A percentile compares a stretch with the other conserved stretches of the same genome.
Conservation (phyloP, 2,329 filamentous ascomycete genomes). For the Rasamsonia emersonii region DNA sequence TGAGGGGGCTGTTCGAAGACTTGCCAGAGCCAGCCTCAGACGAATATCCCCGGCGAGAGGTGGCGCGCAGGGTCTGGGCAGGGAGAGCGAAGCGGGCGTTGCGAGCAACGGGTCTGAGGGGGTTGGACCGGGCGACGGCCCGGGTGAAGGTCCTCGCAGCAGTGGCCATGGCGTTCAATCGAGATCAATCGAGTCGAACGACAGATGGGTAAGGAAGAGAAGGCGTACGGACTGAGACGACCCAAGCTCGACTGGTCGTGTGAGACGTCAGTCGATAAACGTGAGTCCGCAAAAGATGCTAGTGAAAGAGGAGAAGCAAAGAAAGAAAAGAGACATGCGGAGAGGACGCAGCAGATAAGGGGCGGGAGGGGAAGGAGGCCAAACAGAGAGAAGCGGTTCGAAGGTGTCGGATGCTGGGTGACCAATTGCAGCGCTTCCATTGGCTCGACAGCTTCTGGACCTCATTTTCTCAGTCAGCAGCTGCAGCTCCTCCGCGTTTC, state of each 20-base stretch:
- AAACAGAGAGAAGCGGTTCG: neutral
- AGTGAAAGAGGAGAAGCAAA: neutral
- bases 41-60: slow-evolving; percentile 71
- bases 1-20: slow-evolving; percentile 42
- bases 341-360: neutral
- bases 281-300: neutral
- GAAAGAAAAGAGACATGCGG: neutral
- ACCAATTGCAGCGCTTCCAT: slow-evolving; percentile 2
- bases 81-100: slow-evolving; percentile 50
- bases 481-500: too few species aligned
- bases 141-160: slow-evolving; percentile 23
- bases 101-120: slow-evolving; percentile 37
- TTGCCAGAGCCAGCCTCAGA: slow-evolving; percentile 52
- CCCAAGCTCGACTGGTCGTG: neutral
- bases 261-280: neutral
- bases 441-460: slow-evolving; percentile 4
- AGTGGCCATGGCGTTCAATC: neutral
- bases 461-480: slow-evolving; percentile 3
- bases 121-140: slow-evolving; percentile 34
- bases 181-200: neutral
- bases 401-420: neutral
- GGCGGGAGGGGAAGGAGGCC: neutral
- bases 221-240: neutral
- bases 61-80: slow-evolving; percentile 63
- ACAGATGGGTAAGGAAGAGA: neutral